Base-by-base conservation (phyloP, 2,329 filamentous ascomycete species). In the Aureobasidium sp. region DNA sequence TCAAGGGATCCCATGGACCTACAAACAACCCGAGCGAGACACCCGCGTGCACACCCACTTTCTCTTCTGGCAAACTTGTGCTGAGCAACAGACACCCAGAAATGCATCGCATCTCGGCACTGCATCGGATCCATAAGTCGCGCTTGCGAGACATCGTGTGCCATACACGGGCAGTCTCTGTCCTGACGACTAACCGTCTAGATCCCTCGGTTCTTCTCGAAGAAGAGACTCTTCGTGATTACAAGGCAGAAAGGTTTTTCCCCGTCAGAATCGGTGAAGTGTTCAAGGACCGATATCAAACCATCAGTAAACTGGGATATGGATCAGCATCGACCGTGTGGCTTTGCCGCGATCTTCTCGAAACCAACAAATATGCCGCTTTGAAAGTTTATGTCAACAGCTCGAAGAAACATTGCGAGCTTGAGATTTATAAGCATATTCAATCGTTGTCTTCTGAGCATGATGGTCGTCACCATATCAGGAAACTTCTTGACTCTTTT, bases 291-390 rank as follows among this genome's bases (percentile, higher is more conserved):
- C 69, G 67, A 19, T 78, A 77, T 62, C 67, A 72, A 46, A 65
- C 74, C 37, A 67, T 77, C 11, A 71, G 69, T 40, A 79, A 79
- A 62, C 69, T 78, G 11, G 76, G 76, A 27, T 76, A 73, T 63
- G 76, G 76, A 9, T 67, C 67, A 6, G 66, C 64, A 43, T 76
- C 76, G 7, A 78, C 76, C 0, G 72, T 75, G 4, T 79, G 76
- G 76, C 69, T 78, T 0, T 72, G 71, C 46, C 70, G 65, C 29
- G 74, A 77, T 67, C 68, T 75, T 55, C 8, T 59, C 62, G 51
- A 63, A 62, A 46, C 53, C 66, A 19, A 65, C 4, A 62, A 64
- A 17, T 73, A 69, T 50, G 69, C 69, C 63, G 67, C 65, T 2
- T 31, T 75, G 4, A 75, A 76, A 51, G 66, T 75, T 0, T 71